Conservation (phyloP, 2,329 filamentous ascomycete species). For the Apiospora koreana region DNA sequence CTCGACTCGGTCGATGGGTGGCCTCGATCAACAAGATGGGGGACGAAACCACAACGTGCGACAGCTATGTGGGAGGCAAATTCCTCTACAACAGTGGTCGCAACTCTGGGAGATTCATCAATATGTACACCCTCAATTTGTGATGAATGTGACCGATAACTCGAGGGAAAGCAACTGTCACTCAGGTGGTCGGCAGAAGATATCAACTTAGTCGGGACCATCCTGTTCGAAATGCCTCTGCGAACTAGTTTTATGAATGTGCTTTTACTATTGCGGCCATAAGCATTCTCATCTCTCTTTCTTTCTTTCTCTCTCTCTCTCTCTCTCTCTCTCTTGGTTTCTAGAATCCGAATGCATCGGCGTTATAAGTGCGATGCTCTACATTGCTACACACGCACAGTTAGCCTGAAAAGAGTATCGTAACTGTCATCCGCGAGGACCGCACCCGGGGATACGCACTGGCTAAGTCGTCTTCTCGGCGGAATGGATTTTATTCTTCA, state of each 20-base stretch:
- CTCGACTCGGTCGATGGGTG: neutral
- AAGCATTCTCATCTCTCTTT: neutral
- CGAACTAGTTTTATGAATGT: neutral
- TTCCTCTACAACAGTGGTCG: too few species aligned
- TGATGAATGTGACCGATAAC: neutral
- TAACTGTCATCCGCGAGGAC: neutral
- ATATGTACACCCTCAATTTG: neutral
- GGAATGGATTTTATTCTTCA: neutral
- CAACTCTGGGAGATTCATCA: too few species aligned
- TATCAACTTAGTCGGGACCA: too few species aligned
- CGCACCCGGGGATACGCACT: neutral
- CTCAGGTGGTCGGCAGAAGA: too few species aligned
- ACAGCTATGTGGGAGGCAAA: neutral
- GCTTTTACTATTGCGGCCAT: neutral
- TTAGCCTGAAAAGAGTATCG: neutral
- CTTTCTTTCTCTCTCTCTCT: too few species aligned
- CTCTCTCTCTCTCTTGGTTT: too few species aligned
- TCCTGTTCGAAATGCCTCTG: neutral
- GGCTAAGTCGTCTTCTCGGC: neutral
- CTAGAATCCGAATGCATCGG: neutral
- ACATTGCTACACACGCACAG: neutral
- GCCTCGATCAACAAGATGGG: neutral
- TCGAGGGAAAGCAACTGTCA: too few species aligned
- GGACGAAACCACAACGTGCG: neutral
- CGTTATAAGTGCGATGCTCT: neutral